Base-by-base conservation (phyloP, 2,329 filamentous ascomycete genomes). In the Xylariaceae sp. region DNA sequence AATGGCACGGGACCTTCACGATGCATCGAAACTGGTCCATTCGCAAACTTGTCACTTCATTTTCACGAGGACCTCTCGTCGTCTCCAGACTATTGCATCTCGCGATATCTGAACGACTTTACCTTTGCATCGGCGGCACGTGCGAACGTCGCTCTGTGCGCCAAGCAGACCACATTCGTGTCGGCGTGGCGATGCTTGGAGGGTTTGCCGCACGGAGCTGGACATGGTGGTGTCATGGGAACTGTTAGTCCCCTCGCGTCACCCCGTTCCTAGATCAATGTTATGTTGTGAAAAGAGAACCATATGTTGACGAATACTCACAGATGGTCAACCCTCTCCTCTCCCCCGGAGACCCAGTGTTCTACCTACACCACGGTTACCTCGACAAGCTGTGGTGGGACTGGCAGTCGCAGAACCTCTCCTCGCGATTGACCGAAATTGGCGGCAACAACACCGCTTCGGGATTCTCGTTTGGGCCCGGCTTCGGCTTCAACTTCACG, bases 21-120 rank as follows among this genome's bases (percentile, higher is more conserved):
- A 6, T 68, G 64, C 46, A 55, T 67, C 19, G 31, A 45, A 0
- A 54, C 61, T 26, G 64, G 64, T 2, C 60, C 62, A 0, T 67
- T 67, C 47, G 48, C 48, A 8, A 62, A 64, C 43, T 39, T 60
- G 35, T 59, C 54, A 1, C 52, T 65, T 17, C 56, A 58, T 24
- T 54, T 64, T 34, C 48, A 51, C 9, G 51, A 52, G 16, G 54
- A 55, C 19, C 39, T 50, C 12, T 44, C 39, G 13, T 38, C 50
- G n/a, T 44, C 39, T n/a, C 43, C 37, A 1, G 36, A 36, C 18
- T 53, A 54, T 42, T 61, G 56, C 38, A 47, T 61, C 39, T 45
- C 53, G 19, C 45, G 57, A 4, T 26, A 15, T 0, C 44, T 60
- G 19, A 59, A 48, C 40, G 51, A 59, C 31, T 15, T 34, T 3